Conservation (phyloP, 2,329 filamentous ascomycete genomes). For the Fusarium guadeloupense region DNA sequence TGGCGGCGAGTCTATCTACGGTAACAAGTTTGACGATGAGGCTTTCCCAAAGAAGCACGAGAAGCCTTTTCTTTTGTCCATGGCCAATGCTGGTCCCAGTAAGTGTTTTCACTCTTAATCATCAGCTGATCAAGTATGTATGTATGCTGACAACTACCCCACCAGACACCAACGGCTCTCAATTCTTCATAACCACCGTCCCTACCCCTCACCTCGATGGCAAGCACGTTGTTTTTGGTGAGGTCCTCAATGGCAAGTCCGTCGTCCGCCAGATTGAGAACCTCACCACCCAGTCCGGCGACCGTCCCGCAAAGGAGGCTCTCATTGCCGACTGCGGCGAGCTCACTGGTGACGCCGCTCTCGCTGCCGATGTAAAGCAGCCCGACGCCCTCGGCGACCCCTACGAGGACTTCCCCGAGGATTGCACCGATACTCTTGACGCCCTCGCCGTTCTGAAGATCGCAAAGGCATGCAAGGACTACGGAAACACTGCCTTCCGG, state of each 20-base stretch:
- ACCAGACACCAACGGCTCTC: conserved; percentile 89
- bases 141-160: conserved; percentile 21
- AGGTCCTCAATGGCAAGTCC: conserved; percentile 92
- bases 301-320: conserved; percentile 80
- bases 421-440: conserved; percentile 71
- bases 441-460: conserved; percentile 79
- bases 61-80: conserved; percentile 90
- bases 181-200: conserved; percentile 98
- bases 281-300: conserved; percentile 73
- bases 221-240: conserved; percentile 97
- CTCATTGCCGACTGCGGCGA: conserved; percentile 87
- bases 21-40: conserved; percentile 96
- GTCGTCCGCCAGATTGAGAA: conserved; percentile 92
- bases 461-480: conserved; percentile 85
- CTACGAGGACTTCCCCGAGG: conserved; percentile 96
- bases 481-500: conserved; percentile 94
- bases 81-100: conserved; percentile 97
- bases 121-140: background rate
- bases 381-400: conserved; percentile 86
- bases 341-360: conserved; percentile 76
- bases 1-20: conserved; percentile 96
- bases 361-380: conserved; percentile 71
- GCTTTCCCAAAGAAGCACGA: conserved; percentile 94
- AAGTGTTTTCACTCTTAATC: conserved; percentile 45
- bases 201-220: conserved; percentile 92